These are phyloP conservation scores for Ailanthus altissimus DNA, from an alignment of 345 rosid genomes.

Conservation along the genomic window DNA sequence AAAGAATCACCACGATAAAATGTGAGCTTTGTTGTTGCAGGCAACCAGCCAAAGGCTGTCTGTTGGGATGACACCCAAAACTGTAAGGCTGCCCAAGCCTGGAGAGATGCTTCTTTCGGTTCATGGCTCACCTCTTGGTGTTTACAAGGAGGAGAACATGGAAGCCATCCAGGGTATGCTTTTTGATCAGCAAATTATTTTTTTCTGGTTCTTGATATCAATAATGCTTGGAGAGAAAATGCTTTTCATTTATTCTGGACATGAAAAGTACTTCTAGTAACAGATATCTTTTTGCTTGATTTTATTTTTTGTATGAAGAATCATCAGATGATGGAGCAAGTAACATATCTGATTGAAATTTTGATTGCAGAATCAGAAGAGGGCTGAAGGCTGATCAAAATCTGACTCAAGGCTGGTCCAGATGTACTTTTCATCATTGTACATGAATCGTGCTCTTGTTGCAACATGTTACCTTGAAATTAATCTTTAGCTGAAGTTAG, in stretches of 20 bases:
- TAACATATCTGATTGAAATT: conserved; percentile 4
- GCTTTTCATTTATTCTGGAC: background rate
- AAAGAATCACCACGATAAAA: background rate
- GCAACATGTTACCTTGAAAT: background rate
- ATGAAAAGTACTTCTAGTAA: background rate
- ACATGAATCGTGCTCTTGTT: background rate
- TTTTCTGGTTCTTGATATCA: background rate
- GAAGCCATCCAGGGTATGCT: conserved; percentile 76
- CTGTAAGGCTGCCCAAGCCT: conserved; percentile 73
- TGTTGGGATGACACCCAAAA: conserved; percentile 91
- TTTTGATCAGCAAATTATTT: background rate
- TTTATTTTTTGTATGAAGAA: background rate
- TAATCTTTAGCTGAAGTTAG: background rate
- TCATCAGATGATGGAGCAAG: background rate
- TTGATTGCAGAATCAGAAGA: conserved; percentile 57
- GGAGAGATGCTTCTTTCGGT: conserved; percentile 94
- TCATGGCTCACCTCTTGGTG: conserved; percentile 91
- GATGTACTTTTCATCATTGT: background rate
- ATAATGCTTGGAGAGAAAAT: background rate
- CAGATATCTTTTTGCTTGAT: background rate
- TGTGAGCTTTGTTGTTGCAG: conserved; percentile 34
- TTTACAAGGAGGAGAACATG: conserved; percentile 85
- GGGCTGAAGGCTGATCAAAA: conserved; percentile 32
- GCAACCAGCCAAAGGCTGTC: conserved; percentile 74
- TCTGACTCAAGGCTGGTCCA: conserved; percentile 4